These are phyloP conservation scores for Trichoderma pleuroti DNA, from an alignment of 2,329 filamentous ascomycete species.

Conservation along the genomic window DNA sequence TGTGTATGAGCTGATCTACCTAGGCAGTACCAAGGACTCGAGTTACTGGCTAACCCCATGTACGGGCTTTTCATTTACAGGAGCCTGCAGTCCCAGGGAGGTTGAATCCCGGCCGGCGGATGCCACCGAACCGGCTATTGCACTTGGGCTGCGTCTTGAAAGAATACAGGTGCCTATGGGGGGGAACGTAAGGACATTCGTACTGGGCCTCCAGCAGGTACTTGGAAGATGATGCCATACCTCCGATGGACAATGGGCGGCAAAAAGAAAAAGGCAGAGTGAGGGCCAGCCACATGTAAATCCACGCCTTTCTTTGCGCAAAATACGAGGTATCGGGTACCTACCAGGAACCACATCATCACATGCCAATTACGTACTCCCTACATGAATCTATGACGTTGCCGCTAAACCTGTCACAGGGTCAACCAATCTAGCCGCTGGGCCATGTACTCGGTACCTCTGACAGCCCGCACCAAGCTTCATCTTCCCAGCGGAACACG, in stretches of 20 bases:
- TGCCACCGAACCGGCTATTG: not conserved
- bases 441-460: not conserved
- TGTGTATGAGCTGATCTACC: slow-evolving; percentile 5
- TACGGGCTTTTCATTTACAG: not conserved
- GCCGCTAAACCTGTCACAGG: not conserved
- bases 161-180: not conserved
- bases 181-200: not conserved
- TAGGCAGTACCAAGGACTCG: not conserved
- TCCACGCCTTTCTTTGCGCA: not conserved
- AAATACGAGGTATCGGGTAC: not conserved
- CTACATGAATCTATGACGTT: slow-evolving; percentile 12
- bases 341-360: not conserved
- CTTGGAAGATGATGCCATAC: not conserved
- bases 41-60: not conserved
- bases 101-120: not conserved
- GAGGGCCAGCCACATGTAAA: slow-evolving; percentile 1
- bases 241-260: not conserved
- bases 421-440: not conserved
- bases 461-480: not conserved
- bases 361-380: slow-evolving; percentile 8
- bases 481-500: not conserved
- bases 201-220: not conserved
- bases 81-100: not conserved
- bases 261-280: not conserved
- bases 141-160: not conserved